Evolutionary conservation across 257 asterid species (phyloP).

Genomic region (Solanum chilense): DNA sequence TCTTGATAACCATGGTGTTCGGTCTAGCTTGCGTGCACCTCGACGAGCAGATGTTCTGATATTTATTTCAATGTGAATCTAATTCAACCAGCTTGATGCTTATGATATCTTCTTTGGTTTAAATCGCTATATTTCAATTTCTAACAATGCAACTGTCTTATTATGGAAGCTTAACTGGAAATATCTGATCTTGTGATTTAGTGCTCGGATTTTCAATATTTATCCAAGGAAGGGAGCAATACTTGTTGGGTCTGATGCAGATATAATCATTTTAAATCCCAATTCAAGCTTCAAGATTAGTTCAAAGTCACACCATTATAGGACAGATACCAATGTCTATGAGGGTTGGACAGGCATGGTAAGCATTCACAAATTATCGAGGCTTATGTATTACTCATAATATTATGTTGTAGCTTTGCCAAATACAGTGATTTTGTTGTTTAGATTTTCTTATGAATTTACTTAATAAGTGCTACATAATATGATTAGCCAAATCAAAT

Average conservation of each 20-base stretch:
- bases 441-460: background rate
- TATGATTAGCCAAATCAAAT: background rate
- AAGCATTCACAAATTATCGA: background rate
- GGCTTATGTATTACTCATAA: background rate
- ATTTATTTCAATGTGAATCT: background rate
- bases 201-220: constrained; percentile 86
- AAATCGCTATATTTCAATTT: background rate
- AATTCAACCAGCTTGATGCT: background rate
- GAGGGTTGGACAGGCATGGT: constrained; percentile 91
- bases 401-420: background rate
- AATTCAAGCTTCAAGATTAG: constrained; percentile 73
- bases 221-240: constrained; percentile 95
- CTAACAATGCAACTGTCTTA: background rate
- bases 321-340: constrained; percentile 75
- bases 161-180: background rate
- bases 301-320: constrained; percentile 72
- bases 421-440: background rate
- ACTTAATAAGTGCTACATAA: background rate
- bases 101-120: background rate
- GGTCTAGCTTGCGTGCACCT: background rate
- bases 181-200: constrained; percentile 13
- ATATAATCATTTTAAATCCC: constrained; percentile 79
- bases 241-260: constrained; percentile 90
- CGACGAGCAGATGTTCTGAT: background rate
- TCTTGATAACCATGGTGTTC: background rate